Percentiles rank a stretch among this genome's conserved stretches.
Conservation (phyloP, 805 yeast genomes). For the Pichia cephalocereana region DNA sequence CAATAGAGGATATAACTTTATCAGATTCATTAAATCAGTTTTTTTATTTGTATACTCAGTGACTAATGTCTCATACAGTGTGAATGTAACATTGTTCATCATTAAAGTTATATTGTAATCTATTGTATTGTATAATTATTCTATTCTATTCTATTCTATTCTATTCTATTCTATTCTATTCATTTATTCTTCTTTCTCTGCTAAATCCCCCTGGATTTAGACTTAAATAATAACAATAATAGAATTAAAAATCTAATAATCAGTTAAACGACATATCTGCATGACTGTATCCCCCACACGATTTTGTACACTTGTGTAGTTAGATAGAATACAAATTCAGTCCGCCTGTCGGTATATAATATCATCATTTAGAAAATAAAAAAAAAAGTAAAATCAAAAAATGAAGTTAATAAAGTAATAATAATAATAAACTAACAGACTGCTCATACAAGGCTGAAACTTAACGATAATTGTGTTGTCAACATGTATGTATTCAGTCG, state of each 20-base stretch:
- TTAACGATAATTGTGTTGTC: constrained; percentile 46
- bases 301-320: constrained; percentile 38
- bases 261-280: constrained; percentile 42
- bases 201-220: constrained; percentile 9
- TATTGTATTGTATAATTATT: constrained; percentile 15
- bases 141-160: constrained; percentile 3
- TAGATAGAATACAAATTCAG: constrained; percentile 22
- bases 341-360: constrained; percentile 40
- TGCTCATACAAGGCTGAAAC: constrained; percentile 58
- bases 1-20: background rate
- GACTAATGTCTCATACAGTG: constrained; percentile 41
- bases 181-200: constrained; percentile 7
- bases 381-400: background rate
- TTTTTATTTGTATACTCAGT: constrained; percentile 30
- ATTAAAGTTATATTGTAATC: constrained; percentile 18
- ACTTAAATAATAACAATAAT: background rate
- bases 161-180: constrained; percentile 2
- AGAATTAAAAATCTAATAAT: constrained; percentile 1
- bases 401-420: background rate
- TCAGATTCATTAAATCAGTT: constrained; percentile 52
- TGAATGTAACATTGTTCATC: constrained; percentile 35
- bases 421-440: background rate
- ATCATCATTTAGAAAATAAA: constrained; percentile 21
- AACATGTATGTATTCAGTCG: constrained; percentile 43
- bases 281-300: constrained; percentile 36